These are phyloP conservation scores for Beauveria brongniartii DNA, from an alignment of 2,329 filamentous ascomycete genomes.

Conservation along the genomic window DNA sequence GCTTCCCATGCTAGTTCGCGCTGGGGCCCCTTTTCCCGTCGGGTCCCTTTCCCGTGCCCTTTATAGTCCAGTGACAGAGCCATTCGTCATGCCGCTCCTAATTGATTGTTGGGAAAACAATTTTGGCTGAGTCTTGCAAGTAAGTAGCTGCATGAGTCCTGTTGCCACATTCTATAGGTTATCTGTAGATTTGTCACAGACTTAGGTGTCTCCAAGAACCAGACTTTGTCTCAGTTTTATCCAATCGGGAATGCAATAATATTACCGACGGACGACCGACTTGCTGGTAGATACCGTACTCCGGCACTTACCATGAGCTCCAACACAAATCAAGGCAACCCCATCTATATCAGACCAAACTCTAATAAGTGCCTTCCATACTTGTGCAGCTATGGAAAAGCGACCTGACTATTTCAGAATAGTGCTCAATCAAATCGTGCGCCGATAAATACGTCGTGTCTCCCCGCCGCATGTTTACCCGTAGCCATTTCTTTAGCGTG, in stretches of 20 bases:
- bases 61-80: too few relatives aligned
- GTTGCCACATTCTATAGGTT: background rate
- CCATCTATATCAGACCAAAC: background rate
- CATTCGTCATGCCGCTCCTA: too few relatives aligned
- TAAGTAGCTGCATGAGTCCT: too few relatives aligned
- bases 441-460: background rate
- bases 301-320: too few relatives aligned
- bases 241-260: background rate
- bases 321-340: background rate
- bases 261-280: background rate
- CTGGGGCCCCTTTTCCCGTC: background rate
- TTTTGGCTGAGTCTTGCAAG: too few relatives aligned
- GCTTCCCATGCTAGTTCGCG: background rate
- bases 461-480: background rate
- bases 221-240: background rate
- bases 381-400: background rate
- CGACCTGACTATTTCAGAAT: constrained; percentile 7
- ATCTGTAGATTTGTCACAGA: too few relatives aligned
- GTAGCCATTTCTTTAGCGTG: too few relatives aligned
- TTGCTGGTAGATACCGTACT: too few relatives aligned
- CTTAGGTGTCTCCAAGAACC: too few relatives aligned
- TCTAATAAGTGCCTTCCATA: background rate
- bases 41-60: background rate
- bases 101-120: too few relatives aligned
- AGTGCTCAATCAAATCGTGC: background rate